Evolutionary conservation across 2,329 filamentous ascomycete genomes (phyloP).

Genomic region (Byssochlamys sp.): DNA sequence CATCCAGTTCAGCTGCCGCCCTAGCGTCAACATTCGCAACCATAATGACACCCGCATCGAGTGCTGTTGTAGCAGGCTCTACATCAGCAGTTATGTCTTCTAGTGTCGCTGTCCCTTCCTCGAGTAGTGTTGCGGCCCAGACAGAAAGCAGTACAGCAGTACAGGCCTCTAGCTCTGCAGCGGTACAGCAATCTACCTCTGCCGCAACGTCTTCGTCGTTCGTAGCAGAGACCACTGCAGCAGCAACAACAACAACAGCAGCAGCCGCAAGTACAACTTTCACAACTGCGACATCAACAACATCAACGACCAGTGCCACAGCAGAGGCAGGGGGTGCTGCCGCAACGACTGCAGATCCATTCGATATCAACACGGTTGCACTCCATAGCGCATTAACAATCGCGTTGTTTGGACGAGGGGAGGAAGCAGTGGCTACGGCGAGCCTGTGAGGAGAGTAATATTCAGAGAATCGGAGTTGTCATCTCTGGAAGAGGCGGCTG

Average conservation of each 20-base stretch:
- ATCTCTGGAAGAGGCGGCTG: background rate
- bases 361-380: slow-evolving; percentile 4
- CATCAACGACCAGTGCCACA: background rate
- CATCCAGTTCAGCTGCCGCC: background rate
- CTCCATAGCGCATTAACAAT: slow-evolving; percentile 2
- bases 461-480: background rate
- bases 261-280: background rate
- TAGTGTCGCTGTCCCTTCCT: background rate
- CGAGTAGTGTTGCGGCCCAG: background rate
- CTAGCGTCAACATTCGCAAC: background rate
- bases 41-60: background rate
- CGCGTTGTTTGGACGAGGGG: background rate
- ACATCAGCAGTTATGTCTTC: background rate
- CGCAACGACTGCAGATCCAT: background rate
- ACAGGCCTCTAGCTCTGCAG: background rate
- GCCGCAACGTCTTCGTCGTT: background rate
- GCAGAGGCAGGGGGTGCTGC: background rate
- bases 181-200: background rate
- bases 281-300: background rate
- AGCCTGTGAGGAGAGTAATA: background rate
- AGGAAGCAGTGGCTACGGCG: background rate
- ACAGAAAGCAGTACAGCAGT: background rate
- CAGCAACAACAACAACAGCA: background rate
- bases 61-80: background rate
- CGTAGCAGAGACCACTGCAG: background rate